These are phyloP conservation scores for Candida adriatica DNA, from an alignment of 805 yeast genomes.

Conservation along the genomic window DNA sequence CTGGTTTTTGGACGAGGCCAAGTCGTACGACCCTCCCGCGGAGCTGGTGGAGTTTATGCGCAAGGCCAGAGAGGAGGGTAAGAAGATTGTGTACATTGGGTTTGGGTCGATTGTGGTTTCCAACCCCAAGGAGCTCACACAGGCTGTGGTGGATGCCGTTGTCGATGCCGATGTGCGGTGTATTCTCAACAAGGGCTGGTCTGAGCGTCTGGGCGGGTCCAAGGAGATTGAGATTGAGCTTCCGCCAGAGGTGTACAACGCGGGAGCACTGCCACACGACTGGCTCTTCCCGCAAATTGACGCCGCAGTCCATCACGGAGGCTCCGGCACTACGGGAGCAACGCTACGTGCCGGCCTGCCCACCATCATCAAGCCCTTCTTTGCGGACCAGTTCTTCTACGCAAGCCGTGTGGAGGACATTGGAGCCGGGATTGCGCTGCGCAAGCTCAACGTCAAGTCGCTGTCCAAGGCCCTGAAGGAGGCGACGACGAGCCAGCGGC, in stretches of 20 bases:
- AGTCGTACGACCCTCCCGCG: conserved; percentile 51
- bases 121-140: conserved; percentile 71
- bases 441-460: conserved; percentile 56
- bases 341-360: conserved; percentile 81
- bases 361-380: conserved; percentile 87
- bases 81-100: conserved; percentile 84
- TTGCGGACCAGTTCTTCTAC: conserved; percentile 93
- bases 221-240: conserved; percentile 34
- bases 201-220: conserved; percentile 52
- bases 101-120: conserved; percentile 93
- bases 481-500: conserved; percentile 58
- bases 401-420: conserved; percentile 82
- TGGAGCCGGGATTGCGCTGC: conserved; percentile 73
- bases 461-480: conserved; percentile 63
- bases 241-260: conserved; percentile 61
- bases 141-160: conserved; percentile 75
- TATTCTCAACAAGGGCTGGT: conserved; percentile 91
- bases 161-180: conserved; percentile 76
- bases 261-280: conserved; percentile 82
- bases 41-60: conserved; percentile 52
- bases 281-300: conserved; percentile 89
- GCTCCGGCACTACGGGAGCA: conserved; percentile 95
- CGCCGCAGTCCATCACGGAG: conserved; percentile 97
- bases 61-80: conserved; percentile 50
- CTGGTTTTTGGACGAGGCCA: conserved; percentile 79